Evolutionary conservation across 1,284 basidiomycete genomes (phyloP), one percentile per base, ranked within the genome.

Genomic region (Rhodotorula mucilaginosa): DNA sequence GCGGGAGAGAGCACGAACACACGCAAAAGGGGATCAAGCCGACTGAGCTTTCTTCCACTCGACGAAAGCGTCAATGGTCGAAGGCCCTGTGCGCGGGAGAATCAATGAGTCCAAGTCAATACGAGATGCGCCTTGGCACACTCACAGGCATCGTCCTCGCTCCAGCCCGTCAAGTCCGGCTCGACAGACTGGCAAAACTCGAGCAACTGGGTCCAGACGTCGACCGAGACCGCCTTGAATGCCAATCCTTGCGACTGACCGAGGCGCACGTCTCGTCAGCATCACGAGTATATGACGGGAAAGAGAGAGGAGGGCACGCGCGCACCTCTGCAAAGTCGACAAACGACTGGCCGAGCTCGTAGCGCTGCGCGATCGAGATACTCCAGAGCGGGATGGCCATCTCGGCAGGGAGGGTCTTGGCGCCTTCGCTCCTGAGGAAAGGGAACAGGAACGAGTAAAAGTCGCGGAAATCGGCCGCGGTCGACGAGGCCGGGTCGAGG

Each of bases 71-170:
- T 76, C 74, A 54, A 76, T 70, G 18, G 61, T 64, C 26, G 70
- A 68, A 2, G 74, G 74, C 74, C 74, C 74, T 75, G 65, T 8
- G 29, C 0, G n/a, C 4, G 8, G 8, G 5, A 46, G 39, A 13
- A 10, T 44, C 0, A 19, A 44, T 10, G 18, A 19, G 51, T n/a
- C 61, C 19, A n/a, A 26, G 12, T 10, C 31, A 58, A 19, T 12
- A 12, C 46, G 34, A n/a, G 57, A 19, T 6, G 44, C 26, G 8
- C 12, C 16, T 31, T 0, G 13, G 13, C 12, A 1, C 10, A 71
- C 71, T 47, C 8, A 74, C 74, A 76, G 26, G 74, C 74, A 15
- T 76, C 74, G 46, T 68, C 58, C 61, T 76, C 74, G 58, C 57
- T 68, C 65, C 61, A 76, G 7, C 67, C 70, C 5, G 31, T 29